Evolutionary conservation across 805 yeast genomes (phyloP).

Genomic region (Myxozyma nipponensis): DNA sequence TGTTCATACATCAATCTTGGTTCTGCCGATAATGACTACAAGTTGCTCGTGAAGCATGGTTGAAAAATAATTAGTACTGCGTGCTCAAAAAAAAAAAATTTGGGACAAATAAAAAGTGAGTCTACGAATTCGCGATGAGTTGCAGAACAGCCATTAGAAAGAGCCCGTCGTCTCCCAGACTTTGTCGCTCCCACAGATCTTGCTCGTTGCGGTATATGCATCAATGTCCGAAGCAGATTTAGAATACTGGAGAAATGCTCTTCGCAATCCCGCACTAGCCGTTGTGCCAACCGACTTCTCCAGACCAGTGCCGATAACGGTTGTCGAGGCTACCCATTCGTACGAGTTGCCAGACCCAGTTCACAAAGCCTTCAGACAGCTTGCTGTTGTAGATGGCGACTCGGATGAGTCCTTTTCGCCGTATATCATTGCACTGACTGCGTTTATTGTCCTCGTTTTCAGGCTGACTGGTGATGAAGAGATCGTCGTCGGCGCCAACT

Average conservation of each 20-base stretch:
- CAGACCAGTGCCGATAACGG: slow-evolving; percentile 65
- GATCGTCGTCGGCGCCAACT: slow-evolving; percentile 74
- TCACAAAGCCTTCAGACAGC: slow-evolving; percentile 22
- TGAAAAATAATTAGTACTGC: too few species aligned
- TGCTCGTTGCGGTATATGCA: too few species aligned
- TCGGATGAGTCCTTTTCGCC: slow-evolving; percentile 22
- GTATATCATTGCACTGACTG: slow-evolving; percentile 52
- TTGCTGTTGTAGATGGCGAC: slow-evolving; percentile 25
- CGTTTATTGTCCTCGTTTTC: slow-evolving; percentile 65
- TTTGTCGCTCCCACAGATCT: too few species aligned
- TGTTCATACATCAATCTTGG: too few species aligned
- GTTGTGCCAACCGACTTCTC: slow-evolving; percentile 84
- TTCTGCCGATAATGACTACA: too few species aligned
- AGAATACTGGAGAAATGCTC: slow-evolving; percentile 55
- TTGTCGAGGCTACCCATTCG: slow-evolving; percentile 56
- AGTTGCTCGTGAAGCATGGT: too few species aligned
- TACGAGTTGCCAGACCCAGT: slow-evolving; percentile 34
- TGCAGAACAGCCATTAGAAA: too few species aligned
- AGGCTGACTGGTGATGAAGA: slow-evolving; percentile 94
- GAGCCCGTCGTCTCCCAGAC: too few species aligned
- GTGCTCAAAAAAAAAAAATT: too few species aligned
- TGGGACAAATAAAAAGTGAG: too few species aligned
- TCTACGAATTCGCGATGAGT: too few species aligned
- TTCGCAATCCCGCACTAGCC: slow-evolving; percentile 80
- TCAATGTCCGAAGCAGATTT: slow-evolving; percentile 12